Evolutionary conservation across 2,329 filamentous ascomycete genomes (phyloP).

Genomic region (Delphinella strobiligena): DNA sequence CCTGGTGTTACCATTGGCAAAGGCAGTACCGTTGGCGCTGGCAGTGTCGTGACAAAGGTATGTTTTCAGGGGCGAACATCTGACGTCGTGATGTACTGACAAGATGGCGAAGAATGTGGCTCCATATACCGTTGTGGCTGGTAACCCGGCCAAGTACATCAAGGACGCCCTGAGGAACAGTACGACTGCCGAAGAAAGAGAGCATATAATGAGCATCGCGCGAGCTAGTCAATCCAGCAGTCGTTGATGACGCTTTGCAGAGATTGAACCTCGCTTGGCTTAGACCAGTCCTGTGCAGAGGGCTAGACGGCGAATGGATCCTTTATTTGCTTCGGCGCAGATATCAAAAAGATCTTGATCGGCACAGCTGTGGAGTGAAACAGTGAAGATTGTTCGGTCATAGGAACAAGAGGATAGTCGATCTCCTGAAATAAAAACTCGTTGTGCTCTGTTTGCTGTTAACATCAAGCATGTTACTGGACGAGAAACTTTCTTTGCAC

Average conservation of each 20-base stretch:
- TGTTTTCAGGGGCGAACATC: neutral
- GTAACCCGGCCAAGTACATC: constrained; percentile 40
- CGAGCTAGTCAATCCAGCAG: too few relatives aligned
- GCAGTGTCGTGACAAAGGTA: constrained; percentile 68
- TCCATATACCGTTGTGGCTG: constrained; percentile 49
- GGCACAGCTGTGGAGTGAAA: constrained; percentile 24
- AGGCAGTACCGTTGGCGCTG: constrained; percentile 64
- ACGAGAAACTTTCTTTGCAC: constrained; percentile 12
- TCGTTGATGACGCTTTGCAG: too few relatives aligned
- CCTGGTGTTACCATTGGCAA: constrained; percentile 68
- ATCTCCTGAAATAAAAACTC: constrained; percentile 20
- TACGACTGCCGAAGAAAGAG: constrained; percentile 10
- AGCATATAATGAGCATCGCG: constrained; percentile 10
- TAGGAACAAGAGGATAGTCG: constrained; percentile 18
- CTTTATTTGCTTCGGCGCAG: constrained; percentile 6
- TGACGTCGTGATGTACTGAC: constrained; percentile 6
- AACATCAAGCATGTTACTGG: neutral
- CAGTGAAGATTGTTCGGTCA: constrained; percentile 20
- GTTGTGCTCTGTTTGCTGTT: constrained; percentile 16
- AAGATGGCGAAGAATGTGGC: constrained; percentile 40
- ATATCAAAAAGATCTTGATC: constrained; percentile 19
- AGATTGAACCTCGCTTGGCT: too few relatives aligned
- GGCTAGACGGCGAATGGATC: constrained; percentile 8
- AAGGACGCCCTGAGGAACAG: constrained; percentile 9
- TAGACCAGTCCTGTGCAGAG: too few relatives aligned